Evolutionary conservation across 176 grass and related monocot genomes (phyloP).

Genomic region (Ensete ventricosum): DNA sequence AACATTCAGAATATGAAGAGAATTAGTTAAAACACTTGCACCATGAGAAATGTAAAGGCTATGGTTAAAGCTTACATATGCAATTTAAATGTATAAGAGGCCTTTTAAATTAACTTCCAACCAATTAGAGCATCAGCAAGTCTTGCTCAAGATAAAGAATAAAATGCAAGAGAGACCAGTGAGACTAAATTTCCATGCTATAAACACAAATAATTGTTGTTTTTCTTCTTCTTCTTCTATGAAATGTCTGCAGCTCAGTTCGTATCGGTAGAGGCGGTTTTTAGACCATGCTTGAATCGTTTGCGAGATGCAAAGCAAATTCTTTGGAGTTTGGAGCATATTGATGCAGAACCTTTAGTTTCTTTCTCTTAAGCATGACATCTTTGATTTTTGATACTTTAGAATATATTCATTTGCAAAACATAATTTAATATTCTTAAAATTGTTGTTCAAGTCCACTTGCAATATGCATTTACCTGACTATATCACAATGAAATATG

Average conservation of each 20-base stretch:
- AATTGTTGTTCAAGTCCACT: too few species aligned
- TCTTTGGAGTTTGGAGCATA: too few species aligned
- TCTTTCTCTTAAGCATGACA: too few species aligned
- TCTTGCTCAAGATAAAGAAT: neutral
- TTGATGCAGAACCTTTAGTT: too few species aligned
- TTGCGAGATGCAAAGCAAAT: too few species aligned
- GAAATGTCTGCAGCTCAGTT: neutral
- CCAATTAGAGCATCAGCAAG: neutral
- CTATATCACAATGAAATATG: too few species aligned
- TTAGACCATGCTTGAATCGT: too few species aligned
- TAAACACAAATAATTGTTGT: neutral
- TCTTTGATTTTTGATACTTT: too few species aligned
- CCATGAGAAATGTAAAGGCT: neutral
- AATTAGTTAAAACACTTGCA: neutral
- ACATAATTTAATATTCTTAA: too few species aligned
- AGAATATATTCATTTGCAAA: too few species aligned
- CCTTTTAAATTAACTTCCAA: neutral
- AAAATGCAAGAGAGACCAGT: neutral
- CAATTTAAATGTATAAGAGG: neutral
- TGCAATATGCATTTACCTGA: too few species aligned
- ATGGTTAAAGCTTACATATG: neutral
- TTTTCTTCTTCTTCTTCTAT: neutral
- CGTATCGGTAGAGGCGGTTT: too few species aligned
- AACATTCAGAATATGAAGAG: slow-evolving; percentile 18
- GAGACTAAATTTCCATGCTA: neutral